Evolutionary conservation across 1,284 basidiomycete genomes (phyloP).

Genomic region (Ustilago xerochloae): DNA sequence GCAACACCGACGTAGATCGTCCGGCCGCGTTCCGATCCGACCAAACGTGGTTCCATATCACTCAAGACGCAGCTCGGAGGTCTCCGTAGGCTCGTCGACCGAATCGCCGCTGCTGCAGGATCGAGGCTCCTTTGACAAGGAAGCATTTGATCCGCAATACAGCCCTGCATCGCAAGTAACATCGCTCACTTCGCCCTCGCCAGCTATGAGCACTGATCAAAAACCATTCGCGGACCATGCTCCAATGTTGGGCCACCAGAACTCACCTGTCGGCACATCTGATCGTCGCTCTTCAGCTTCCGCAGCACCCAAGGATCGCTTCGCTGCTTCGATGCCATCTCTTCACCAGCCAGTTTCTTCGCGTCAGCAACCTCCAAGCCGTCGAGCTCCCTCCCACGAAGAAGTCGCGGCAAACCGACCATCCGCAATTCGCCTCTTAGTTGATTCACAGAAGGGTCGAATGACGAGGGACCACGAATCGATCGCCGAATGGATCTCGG

Average conservation of each 20-base stretch:
- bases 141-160: constrained; percentile 16
- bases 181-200: constrained; percentile 41
- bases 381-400: constrained; percentile 1
- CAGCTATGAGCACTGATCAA: constrained; percentile 13
- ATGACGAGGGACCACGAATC: constrained; percentile 38
- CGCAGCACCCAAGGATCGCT: constrained; percentile 12
- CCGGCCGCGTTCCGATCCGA: constrained; percentile 23
- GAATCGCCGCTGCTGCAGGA: constrained; percentile 13
- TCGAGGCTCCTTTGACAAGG: constrained; percentile 28
- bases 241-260: background rate
- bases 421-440: constrained; percentile 23
- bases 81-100: constrained; percentile 27
- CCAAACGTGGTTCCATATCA: constrained; percentile 42
- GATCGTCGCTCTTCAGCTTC: constrained; percentile 7
- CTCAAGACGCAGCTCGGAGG: constrained; percentile 32
- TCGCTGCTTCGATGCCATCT: constrained; percentile 33
- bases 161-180: constrained; percentile 38
- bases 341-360: constrained; percentile 1
- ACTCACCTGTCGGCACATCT: background rate
- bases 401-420: constrained; percentile 11
- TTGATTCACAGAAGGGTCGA: constrained; percentile 39
- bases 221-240: constrained; percentile 2
- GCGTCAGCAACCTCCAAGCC: background rate
- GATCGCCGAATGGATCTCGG: constrained; percentile 46
- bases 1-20: constrained; percentile 24